Evolutionary conservation across 225 moss, liverwort and hornwort genomes (phyloP), one percentile per base, ranked within the genome.

Genomic region (Takakia lepidozioides): DNA sequence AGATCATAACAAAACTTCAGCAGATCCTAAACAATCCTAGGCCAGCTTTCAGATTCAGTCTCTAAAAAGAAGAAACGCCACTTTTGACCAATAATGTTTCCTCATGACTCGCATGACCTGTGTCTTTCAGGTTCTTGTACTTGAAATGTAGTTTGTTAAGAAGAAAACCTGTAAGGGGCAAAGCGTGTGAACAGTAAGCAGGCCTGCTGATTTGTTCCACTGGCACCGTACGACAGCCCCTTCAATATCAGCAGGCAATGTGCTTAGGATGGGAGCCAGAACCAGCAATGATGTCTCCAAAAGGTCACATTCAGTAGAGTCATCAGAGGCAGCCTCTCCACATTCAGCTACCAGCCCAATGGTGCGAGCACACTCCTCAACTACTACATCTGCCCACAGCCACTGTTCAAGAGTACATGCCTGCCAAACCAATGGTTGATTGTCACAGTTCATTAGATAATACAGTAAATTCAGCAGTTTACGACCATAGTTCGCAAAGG

Each of bases 341-440:
- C 51, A 28, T 14, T 49, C 21, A 18, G 9, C 30, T 40, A 25
- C 15, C 18, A 40, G 2, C 1, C 27, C 17, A 20, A 60, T 41
- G 3, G 0, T 16, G 29, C 18, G 41, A 52, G 51, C 51, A 43
- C 51, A 51, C 28, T 43, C 43, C 43, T 60, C 60, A 24, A 60
- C 40, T 51, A 60, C 60, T 11, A 43, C 40, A 25, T 60, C 50
- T 39, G 60, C 60, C 60, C 60, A 60, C 21, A 51, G 30, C 60
- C 60, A 60, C 18, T 51, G 51, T 60, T 52, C 50, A n/a, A 51
- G 15, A 19, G 60, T 51, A 20, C 50, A 27, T 32, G 43, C 40
- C 60, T 60, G 60, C n/a, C n/a, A n/a, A n/a, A n/a, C n/a, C n/a
- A n/a, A n/a, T n/a, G n/a, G n/a, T n/a, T n/a, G n/a, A n/a, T n/a